Evolutionary conservation across 2,329 filamentous ascomycete genomes (phyloP).

Genomic region (Claviceps sp.): DNA sequence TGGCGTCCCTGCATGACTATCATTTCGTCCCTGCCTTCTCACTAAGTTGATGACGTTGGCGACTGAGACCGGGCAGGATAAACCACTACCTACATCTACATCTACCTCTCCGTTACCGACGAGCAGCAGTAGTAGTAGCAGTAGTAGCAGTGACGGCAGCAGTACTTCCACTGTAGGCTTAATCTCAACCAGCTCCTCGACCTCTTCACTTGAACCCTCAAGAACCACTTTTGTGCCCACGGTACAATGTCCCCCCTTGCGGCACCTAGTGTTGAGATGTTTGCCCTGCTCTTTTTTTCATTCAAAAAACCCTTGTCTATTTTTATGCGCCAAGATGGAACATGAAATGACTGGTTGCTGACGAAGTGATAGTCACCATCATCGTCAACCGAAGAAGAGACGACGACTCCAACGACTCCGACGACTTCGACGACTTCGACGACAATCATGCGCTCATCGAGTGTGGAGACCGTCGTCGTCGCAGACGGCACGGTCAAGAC

Average conservation of each 20-base stretch:
- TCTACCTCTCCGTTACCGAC: slow-evolving; percentile 13
- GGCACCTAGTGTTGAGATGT: no score
- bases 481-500: slow-evolving; percentile 39
- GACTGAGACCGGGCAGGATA: slow-evolving; percentile 23
- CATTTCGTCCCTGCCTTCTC: no score
- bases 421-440: slow-evolving; percentile 8
- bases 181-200: slow-evolving; percentile 7
- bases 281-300: no score
- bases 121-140: slow-evolving; percentile 6
- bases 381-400: not conserved
- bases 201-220: not conserved
- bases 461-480: slow-evolving; percentile 38
- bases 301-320: no score
- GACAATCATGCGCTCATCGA: slow-evolving; percentile 17
- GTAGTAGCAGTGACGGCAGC: slow-evolving; percentile 4
- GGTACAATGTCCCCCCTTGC: not conserved
- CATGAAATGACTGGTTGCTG: not conserved
- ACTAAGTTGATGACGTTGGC: slow-evolving; percentile 17
- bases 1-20: not conserved
- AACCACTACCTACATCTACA: slow-evolving; percentile 12
- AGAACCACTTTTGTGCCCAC: not conserved
- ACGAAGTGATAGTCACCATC: not conserved
- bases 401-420: not conserved
- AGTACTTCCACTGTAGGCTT: slow-evolving; percentile 25
- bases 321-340: not conserved